Percentiles rank a stretch among this genome's conserved stretches.
phyloP scores from a whole-genome alignment of 805 yeast genomes.

The Ogataea philodendri region DNA sequence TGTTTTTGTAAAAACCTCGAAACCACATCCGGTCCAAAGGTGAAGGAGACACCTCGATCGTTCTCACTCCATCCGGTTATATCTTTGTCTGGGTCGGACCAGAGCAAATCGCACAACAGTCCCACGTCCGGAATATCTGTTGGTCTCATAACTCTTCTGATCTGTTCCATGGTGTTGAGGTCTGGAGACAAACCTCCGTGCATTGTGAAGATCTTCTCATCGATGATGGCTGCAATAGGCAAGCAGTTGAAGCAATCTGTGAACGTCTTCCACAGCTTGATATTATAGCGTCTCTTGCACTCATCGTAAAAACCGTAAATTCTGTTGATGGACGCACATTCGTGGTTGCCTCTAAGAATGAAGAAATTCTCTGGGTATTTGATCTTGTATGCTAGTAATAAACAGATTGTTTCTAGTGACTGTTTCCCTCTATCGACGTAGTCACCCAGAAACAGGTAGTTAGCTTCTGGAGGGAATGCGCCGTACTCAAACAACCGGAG shows the following conservation, averaged over 20 bases:
- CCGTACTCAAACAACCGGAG: constrained; percentile 96
- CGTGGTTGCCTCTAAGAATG: constrained; percentile 96
- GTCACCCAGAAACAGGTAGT: constrained; percentile 93
- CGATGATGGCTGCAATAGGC: constrained; percentile 97
- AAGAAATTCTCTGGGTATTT: constrained; percentile 98
- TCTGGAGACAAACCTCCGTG: constrained; percentile 99
- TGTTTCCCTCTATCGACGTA: constrained; percentile 99
- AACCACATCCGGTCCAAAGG: constrained; percentile 99
- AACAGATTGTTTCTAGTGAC: constrained; percentile 92
- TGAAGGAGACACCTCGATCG: constrained; percentile 97
- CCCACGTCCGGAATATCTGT: constrained; percentile 99
- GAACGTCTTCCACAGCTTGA: constrained; percentile 97
- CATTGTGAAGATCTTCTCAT: constrained; percentile 97
- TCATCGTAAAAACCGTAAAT: constrained; percentile 98
- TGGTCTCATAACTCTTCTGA: constrained; percentile 98
- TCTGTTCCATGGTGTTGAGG: constrained; percentile 96
- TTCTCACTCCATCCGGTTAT: constrained; percentile 99
- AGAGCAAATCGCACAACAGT: constrained; percentile 87
- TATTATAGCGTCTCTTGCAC: constrained; percentile 96
- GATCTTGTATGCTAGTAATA: constrained; percentile 91
- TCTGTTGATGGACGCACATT: constrained; percentile 96
- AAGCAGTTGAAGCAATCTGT: constrained; percentile 98
- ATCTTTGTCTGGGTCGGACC: constrained; percentile 99
- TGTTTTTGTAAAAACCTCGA: constrained; percentile 94
- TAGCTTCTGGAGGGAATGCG: constrained; percentile 98